Base-by-base conservation (phyloP, 192 early-diverging fungal species). In the Mortierella alpina region DNA sequence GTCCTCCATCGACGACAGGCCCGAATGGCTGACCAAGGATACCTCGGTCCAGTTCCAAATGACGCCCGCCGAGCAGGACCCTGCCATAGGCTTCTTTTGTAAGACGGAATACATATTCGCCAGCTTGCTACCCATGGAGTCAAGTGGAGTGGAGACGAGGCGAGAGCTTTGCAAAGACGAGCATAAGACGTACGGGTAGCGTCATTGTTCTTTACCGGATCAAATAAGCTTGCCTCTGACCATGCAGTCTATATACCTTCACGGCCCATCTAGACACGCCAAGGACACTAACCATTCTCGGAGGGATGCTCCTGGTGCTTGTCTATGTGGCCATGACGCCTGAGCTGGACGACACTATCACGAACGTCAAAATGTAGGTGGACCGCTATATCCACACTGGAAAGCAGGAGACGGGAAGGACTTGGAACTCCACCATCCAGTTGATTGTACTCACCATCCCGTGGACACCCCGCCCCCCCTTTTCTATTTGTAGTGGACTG, bases 251-350 rank as follows among this genome's bases (percentile, higher is more conserved):
- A 31, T 31, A n/a, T 31, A 1, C 31, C 3, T 31, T 31, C 31
- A 31, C 3, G 1, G 31, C 31, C 31, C 31, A 31, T 31, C 31
- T 64, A 90, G 89, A 86, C 65, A 86, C 85, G 44, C 86, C 90
- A 45, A 83, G 87, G 41, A 90, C 89, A 0, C 59, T 91, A 14
- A 87, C 89, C 13, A 89, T 85, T 13, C 72, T 91, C 46, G 62
- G 82, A 6, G 71, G 68, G 7, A 78, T 89, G 71, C 63, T 91
- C 10, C 63, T 83, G 1, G 77, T 66, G 13, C 73, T 90, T 20
- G 79, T 91, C 39, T 91, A 90, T 66, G 86, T 88, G 18, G 89
- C 88, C 10, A 82, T 89, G 49, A 62, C 70, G 31, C 84, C 86
- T 6, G 87, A 89, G 23, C 59, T 83, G 13, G 88, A 89, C 56